Conservation (phyloP, 495 filamentous ascomycete genomes). For the Jackrogersella multiformis region DNA sequence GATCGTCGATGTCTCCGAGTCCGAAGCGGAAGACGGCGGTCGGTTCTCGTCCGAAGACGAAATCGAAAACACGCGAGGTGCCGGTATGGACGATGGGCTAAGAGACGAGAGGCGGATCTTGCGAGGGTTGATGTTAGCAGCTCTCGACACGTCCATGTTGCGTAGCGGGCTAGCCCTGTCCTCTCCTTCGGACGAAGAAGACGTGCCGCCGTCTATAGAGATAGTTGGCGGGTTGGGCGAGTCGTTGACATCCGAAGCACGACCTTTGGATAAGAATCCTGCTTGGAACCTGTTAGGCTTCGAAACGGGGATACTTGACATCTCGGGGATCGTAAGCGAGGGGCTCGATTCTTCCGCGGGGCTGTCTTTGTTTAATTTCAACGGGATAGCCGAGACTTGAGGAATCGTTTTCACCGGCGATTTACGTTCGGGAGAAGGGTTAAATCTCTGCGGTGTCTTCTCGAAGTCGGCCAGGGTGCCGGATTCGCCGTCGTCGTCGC, state of each 20-base stretch:
- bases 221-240: constrained; percentile 74
- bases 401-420: constrained; percentile 49
- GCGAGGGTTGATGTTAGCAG: constrained; percentile 54
- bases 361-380: constrained; percentile 54
- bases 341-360: constrained; percentile 66
- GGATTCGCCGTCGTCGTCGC: constrained; percentile 84
- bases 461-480: constrained; percentile 87
- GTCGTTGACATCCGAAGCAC: constrained; percentile 55
- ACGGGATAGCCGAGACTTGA: constrained; percentile 47
- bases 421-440: constrained; percentile 60
- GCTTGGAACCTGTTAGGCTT: constrained; percentile 88
- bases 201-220: constrained; percentile 67
- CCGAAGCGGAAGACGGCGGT: constrained; percentile 55
- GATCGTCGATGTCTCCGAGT: constrained; percentile 53
- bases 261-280: constrained; percentile 82
- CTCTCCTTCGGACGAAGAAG: constrained; percentile 71
- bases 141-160: constrained; percentile 51
- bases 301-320: constrained; percentile 51
- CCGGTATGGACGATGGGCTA: constrained; percentile 42
- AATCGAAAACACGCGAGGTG: constrained; percentile 22
- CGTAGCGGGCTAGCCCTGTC: constrained; percentile 66
- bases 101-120: constrained; percentile 39
- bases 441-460: constrained; percentile 78
- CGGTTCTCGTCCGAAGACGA: constrained; percentile 53
- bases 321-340: constrained; percentile 60